A percentile compares a stretch with the other conserved stretches of the same genome.
Evolutionary conservation across 345 rosid species (phyloP).

Genomic region (Acer negundo): DNA sequence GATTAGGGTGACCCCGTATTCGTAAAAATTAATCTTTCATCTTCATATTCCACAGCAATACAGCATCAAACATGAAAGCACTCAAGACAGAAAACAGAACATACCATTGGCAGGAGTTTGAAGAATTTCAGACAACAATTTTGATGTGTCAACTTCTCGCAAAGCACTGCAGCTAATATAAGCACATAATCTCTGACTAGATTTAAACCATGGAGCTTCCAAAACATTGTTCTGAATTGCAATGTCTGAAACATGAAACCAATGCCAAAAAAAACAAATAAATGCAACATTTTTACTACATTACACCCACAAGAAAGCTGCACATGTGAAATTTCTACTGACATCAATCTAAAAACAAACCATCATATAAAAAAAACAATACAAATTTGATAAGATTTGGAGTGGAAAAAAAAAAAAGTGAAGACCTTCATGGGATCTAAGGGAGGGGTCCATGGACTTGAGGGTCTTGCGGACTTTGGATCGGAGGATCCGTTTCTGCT

Average conservation of each 20-base stretch:
- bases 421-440: slow-evolving; percentile 70
- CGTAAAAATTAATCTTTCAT: not conserved
- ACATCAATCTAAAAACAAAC: not conserved
- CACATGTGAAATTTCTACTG: not conserved
- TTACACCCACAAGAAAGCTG: not conserved
- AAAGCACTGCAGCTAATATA: slow-evolving; percentile 82
- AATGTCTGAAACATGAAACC: slow-evolving; percentile 47
- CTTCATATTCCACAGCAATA: not conserved
- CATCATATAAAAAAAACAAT: not conserved
- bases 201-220: slow-evolving; percentile 87
- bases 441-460: slow-evolving; percentile 77
- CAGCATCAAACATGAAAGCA: not conserved
- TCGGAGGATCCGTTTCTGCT: slow-evolving; percentile 65
- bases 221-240: slow-evolving; percentile 67
- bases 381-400: not conserved
- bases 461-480: slow-evolving; percentile 71
- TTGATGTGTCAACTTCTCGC: slow-evolving; percentile 82
- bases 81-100: not conserved
- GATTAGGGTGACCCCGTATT: not conserved
- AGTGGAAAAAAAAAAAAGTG: not conserved
- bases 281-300: not conserved
- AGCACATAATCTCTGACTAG: slow-evolving; percentile 73
- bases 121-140: slow-evolving; percentile 53
- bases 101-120: slow-evolving; percentile 42
- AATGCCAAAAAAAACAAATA: not conserved